Evolutionary conservation across 805 yeast species (phyloP), one percentile per base, ranked within the genome.

Genomic region (Priceomyces carsonii): DNA sequence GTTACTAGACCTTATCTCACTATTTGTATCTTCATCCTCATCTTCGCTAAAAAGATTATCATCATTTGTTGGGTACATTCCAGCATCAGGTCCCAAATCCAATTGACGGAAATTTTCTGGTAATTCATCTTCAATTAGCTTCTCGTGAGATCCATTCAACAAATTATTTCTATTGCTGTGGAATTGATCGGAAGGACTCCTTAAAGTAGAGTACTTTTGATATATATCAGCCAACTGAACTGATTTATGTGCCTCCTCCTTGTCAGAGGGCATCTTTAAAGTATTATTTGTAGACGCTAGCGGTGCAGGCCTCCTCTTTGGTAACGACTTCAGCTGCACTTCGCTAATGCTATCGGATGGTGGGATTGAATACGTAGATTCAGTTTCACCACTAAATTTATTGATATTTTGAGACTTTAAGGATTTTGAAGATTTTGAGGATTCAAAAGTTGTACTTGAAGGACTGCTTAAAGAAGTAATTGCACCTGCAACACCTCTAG

Each of bases 401-500:
- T n/a, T n/a, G n/a, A n/a, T n/a, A n/a, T n/a, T n/a, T n/a, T n/a
- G n/a, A n/a, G n/a, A n/a, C n/a, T n/a, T n/a, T n/a, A n/a, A n/a
- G n/a, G 22, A 12, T 20, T 30, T 36, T 13, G 38, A 18, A 8
- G 38, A 30, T 17, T 53, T 47, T 22, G 48, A 19, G 35, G 17
- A 38, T 18, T 26, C 35, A 14, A 34, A 33, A 22, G 37, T 19
- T 15, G 38, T 21, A 13, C 17, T 15, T 14, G 29, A 26, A 0
- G 70, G 69, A 39, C 64, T 59, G 35, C 65, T 72, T 28, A 81
- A 75, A 1, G 82, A 73, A 31, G 57, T 66, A 2, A 80, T 51
- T 0, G 85, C 85, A 21, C 85, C 85, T 3, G 68, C 68, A 14
- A 80, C 51, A 9, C 86, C 86, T 36, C 80, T 71, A 10, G 71